These are phyloP conservation scores for Mycena filopes DNA, from an alignment of 768 basidiomycete species.

Conservation along the genomic window DNA sequence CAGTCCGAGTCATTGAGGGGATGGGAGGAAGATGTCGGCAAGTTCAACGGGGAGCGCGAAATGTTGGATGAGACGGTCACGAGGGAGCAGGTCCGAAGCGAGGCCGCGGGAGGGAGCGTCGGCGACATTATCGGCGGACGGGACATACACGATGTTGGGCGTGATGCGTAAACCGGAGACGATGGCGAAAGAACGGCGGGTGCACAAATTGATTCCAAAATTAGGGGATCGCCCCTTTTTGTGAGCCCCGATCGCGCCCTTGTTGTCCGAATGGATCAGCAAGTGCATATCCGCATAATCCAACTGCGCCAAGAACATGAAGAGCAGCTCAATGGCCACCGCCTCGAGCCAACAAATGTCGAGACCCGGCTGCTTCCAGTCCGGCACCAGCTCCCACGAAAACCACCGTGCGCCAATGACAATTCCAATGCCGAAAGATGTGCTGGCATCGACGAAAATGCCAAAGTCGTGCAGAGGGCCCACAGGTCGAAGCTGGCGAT, in stretches of 20 bases:
- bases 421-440: slow-evolving; percentile 40
- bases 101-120: slow-evolving; percentile 35
- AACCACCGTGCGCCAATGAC: slow-evolving; percentile 33
- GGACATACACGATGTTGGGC: slow-evolving; percentile 25
- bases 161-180: background rate
- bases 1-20: too few species aligned
- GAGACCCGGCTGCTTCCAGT: slow-evolving; percentile 29
- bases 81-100: background rate
- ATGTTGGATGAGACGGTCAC: background rate
- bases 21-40: background rate
- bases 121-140: slow-evolving; percentile 29
- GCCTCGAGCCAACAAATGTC: slow-evolving; percentile 43
- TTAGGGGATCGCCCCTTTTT: background rate
- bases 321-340: slow-evolving; percentile 17
- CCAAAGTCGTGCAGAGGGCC: background rate
- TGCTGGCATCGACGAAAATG: slow-evolving; percentile 35
- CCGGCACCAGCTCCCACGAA: slow-evolving; percentile 15
- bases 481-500: background rate
- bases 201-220: slow-evolving; percentile 21
- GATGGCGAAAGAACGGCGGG: slow-evolving; percentile 14
- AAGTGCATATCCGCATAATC: slow-evolving; percentile 28
- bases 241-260: slow-evolving; percentile 20
- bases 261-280: slow-evolving; percentile 11
- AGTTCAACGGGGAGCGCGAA: slow-evolving; percentile 19
- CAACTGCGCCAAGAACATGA: slow-evolving; percentile 9